Conservation (phyloP, 2,329 filamentous ascomycete genomes). For the Diplodia mutila region DNA sequence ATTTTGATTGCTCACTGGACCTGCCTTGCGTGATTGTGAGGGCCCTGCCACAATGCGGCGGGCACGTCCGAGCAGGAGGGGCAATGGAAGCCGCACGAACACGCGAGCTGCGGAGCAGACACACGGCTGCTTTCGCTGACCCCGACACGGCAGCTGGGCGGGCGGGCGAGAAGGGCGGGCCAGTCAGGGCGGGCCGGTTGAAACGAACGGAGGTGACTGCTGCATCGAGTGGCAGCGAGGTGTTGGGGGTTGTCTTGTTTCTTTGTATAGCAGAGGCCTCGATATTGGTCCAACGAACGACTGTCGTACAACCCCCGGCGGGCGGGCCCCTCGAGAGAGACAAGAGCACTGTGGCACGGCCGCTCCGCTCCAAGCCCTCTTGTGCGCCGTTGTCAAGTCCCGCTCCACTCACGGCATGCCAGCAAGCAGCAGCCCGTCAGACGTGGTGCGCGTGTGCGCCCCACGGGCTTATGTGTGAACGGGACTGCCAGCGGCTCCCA, state of each 20-base stretch:
- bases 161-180: not conserved
- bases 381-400: constrained; percentile 10
- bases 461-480: constrained; percentile 17
- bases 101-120: not conserved
- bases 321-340: not conserved
- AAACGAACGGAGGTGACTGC: not conserved
- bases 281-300: constrained; percentile 14
- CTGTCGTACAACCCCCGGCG: constrained; percentile 4
- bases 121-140: not conserved
- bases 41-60: not conserved
- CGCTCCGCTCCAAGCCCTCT: not conserved
- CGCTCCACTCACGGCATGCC: constrained; percentile 5
- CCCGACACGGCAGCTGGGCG: not conserved
- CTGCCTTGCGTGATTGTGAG: not conserved
- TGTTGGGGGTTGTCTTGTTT: not conserved
- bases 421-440: constrained; percentile 7
- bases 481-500: not conserved
- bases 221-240: not conserved
- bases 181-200: not conserved
- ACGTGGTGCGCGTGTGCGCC: constrained; percentile 18
- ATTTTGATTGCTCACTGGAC: not conserved
- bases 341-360: not conserved
- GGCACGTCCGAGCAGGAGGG: not conserved
- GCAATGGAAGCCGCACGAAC: not conserved
- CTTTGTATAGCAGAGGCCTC: constrained; percentile 19